These are phyloP conservation scores for Neonectria sp. DNA, from an alignment of 2,329 filamentous ascomycete species.

Conservation along the genomic window DNA sequence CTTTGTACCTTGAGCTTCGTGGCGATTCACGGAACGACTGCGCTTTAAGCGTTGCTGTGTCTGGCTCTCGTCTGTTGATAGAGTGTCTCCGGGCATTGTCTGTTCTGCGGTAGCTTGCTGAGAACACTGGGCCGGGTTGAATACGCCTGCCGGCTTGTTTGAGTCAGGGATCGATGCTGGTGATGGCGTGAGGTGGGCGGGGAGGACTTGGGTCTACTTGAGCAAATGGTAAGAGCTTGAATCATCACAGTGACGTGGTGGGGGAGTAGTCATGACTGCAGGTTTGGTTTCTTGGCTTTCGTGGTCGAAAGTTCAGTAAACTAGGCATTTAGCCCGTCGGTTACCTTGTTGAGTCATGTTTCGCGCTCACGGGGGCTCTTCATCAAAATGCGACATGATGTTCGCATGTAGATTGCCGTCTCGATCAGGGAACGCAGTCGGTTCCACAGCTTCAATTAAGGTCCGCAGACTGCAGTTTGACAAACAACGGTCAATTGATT, in stretches of 20 bases:
- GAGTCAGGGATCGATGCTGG: background rate
- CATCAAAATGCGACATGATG: background rate
- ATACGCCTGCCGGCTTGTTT: background rate
- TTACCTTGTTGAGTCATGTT: background rate
- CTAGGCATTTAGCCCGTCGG: background rate
- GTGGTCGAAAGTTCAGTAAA: background rate
- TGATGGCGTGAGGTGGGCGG: slow-evolving; percentile 5
- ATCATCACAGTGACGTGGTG: slow-evolving; percentile 14
- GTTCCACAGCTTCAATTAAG: background rate
- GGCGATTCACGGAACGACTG: slow-evolving; percentile 5
- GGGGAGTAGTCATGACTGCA: background rate
- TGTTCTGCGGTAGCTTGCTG: background rate
- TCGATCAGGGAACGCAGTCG: background rate
- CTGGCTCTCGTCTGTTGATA: background rate
- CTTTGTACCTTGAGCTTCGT: slow-evolving; percentile 9
- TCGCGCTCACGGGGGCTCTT: background rate
- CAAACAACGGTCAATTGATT: background rate
- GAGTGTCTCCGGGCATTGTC: slow-evolving; percentile 12
- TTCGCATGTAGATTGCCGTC: background rate
- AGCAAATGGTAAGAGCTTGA: background rate
- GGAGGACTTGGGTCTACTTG: background rate
- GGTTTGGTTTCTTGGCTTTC: background rate
- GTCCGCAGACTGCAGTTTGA: background rate
- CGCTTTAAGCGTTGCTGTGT: slow-evolving; percentile 8
- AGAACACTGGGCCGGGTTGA: background rate